A percentile compares a stretch with the other conserved stretches of the same genome.
Conservation (phyloP, 2,329 filamentous ascomycete species). For the Chaetothyriales sp. region DNA sequence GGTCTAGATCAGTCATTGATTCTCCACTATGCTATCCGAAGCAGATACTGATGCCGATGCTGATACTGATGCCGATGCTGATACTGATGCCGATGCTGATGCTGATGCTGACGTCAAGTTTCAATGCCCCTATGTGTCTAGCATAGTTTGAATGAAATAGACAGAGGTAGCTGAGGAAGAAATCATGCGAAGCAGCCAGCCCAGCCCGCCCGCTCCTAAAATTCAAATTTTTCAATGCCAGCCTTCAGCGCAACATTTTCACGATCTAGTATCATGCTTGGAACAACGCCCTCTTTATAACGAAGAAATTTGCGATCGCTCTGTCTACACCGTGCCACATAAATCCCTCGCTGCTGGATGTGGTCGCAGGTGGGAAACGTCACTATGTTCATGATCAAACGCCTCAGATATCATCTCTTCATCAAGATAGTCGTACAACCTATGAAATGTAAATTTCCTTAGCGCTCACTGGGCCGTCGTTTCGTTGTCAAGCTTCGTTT, state of each 20-base stretch:
- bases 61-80: not conserved
- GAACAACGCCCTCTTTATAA: not conserved
- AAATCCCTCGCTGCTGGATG: not conserved
- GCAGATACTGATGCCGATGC: not conserved
- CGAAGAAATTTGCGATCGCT: not conserved
- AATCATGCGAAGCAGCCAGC: no score
- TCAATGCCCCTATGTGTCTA: not conserved
- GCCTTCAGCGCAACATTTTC: no score
- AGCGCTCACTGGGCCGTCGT: conserved; percentile 20
- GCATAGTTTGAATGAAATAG: no score
- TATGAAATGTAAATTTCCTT: not conserved
- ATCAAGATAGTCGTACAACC: not conserved
- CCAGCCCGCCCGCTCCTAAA: no score
- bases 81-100: not conserved
- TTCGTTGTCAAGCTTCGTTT: conserved; percentile 67
- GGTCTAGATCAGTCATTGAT: no score
- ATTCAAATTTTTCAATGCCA: no score
- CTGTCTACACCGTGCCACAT: not conserved
- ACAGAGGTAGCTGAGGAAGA: no score
- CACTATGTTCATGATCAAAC: not conserved
- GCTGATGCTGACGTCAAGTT: not conserved
- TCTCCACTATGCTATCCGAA: no score
- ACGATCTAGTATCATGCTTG: no score
- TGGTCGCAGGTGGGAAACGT: not conserved
- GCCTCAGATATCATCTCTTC: not conserved